phyloP scores from a whole-genome alignment of 768 basidiomycete species.

The Mycena metata region DNA sequence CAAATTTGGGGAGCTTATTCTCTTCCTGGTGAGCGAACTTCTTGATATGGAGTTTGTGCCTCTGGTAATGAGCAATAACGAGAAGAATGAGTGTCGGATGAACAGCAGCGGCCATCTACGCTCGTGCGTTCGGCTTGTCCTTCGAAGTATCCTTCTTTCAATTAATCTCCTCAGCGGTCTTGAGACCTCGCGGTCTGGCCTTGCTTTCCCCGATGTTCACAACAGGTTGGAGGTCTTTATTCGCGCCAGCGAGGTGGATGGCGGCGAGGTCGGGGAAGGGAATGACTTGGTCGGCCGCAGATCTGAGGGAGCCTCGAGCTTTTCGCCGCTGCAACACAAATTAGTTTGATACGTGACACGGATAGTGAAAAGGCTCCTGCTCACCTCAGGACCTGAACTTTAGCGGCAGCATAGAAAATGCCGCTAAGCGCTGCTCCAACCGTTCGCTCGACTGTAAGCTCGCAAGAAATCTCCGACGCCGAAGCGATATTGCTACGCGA shows the following conservation, averaged over 20 bases:
- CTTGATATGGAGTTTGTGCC: no score
- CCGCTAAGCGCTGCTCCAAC: conserved; percentile 24
- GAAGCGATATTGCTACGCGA: conserved; percentile 1
- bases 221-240: conserved; percentile 2
- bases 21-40: not conserved
- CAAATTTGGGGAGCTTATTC: not conserved
- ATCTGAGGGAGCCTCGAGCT: not conserved
- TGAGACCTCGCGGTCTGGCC: not conserved
- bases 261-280: conserved; percentile 13
- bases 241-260: conserved; percentile 1
- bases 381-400: conserved; percentile 10
- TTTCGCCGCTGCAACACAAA: not conserved
- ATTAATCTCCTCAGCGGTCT: not conserved
- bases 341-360: no score
- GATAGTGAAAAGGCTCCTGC: not conserved
- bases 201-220: conserved; percentile 21
- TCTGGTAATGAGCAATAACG: conserved; percentile 14
- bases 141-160: no score
- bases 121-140: conserved; percentile 8
- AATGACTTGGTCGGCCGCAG: not conserved
- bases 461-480: not conserved
- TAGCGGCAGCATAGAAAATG: not conserved
- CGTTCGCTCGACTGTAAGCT: conserved; percentile 9
- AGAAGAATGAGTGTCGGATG: conserved; percentile 25
- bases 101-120: conserved; percentile 25